Evolutionary conservation across 1,284 basidiomycete genomes (phyloP), one percentile per base, ranked within the genome.

Genomic region (Cutaneotrichosporon mucoides): DNA sequence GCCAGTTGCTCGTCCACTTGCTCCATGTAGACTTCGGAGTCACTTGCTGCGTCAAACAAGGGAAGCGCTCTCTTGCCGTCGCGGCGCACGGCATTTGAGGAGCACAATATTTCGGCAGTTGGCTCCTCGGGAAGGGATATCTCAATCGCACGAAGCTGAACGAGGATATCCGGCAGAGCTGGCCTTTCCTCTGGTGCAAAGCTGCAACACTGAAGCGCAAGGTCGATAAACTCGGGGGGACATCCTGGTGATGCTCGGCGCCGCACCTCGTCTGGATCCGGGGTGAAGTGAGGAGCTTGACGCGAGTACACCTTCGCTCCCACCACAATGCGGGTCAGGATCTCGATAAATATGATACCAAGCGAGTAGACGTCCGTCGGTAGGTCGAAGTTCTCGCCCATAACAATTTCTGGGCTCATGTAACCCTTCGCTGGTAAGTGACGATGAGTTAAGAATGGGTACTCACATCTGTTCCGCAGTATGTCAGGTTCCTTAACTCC

Each of bases 321-420:
- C 0, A 93, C 92, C 16, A 97, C 82, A 59, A 82, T 85, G n/a
- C 93, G 83, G 0, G 89, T 85, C 1, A 87, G 82, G 66, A 99
- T 90, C 79, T 99, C 95, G 71, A 90, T 89, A 69, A 96, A 88
- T 68, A 99, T 95, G 73, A 99, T 86, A 1, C 94, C 95, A 16
- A 97, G 84, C 6, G 92, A 94, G 76, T 91, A 97, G 16, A 97
- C 86, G 73, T 99, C 95, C 6, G 94, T 95, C 3, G 91, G 88
- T 6, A 98, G 84, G 71, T 91, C 89, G 69, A 98, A 97, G 69
- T 92, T 89, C 56, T 89, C 84, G 15, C 94, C 93, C 11, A 91
- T 82, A 6, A 97, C 81, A 67, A 99, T 96, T 77, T 98, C 95
- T 0, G 94, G 95, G 7, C 79, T 79, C 82, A 82, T 78, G 63